Percentiles rank a stretch among this genome's conserved stretches.
Conservation (phyloP, 2,329 filamentous ascomycete species). For the Trichoderma polysporum region DNA sequence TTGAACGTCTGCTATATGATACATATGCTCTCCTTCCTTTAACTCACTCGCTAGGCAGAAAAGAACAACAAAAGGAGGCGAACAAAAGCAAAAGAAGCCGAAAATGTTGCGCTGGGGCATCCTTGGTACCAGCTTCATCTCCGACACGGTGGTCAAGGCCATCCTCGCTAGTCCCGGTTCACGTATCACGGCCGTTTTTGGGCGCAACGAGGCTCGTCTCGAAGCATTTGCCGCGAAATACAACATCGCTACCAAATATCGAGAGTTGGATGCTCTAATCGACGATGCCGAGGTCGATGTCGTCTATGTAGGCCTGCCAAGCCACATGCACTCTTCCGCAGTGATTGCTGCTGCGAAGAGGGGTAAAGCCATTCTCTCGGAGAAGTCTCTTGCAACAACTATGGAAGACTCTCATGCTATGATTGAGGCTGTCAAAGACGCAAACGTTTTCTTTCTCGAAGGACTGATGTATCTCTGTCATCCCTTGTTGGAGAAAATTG, state of each 20-base stretch:
- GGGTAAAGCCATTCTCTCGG: constrained; percentile 31
- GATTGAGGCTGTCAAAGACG: constrained; percentile 26
- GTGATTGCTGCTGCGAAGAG: constrained; percentile 27
- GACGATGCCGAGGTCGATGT: constrained; percentile 29
- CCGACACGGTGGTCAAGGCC: constrained; percentile 28
- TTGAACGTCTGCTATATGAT: not conserved
- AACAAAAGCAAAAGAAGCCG: not conserved
- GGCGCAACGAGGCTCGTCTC: constrained; percentile 28
- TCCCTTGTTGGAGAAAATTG: constrained; percentile 28
- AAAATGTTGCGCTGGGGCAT: constrained; percentile 31
- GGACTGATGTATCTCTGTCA: constrained; percentile 32
- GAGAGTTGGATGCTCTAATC: constrained; percentile 27
- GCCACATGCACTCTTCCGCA: constrained; percentile 30
- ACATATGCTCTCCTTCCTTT: not conserved
- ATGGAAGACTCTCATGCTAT: constrained; percentile 29
- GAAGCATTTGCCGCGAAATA: constrained; percentile 29
- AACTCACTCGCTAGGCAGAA: not conserved
- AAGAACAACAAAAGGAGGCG: not conserved
- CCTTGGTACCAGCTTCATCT: constrained; percentile 34
- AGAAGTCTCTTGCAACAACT: constrained; percentile 31
- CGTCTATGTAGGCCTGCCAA: constrained; percentile 31
- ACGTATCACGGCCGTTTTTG: constrained; percentile 30
- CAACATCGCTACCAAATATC: constrained; percentile 25
- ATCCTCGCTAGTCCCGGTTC: constrained; percentile 27
- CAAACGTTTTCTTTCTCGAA: constrained; percentile 30